phyloP scores from a whole-genome alignment of 768 basidiomycete genomes.

The Mycena vitilis region DNA sequence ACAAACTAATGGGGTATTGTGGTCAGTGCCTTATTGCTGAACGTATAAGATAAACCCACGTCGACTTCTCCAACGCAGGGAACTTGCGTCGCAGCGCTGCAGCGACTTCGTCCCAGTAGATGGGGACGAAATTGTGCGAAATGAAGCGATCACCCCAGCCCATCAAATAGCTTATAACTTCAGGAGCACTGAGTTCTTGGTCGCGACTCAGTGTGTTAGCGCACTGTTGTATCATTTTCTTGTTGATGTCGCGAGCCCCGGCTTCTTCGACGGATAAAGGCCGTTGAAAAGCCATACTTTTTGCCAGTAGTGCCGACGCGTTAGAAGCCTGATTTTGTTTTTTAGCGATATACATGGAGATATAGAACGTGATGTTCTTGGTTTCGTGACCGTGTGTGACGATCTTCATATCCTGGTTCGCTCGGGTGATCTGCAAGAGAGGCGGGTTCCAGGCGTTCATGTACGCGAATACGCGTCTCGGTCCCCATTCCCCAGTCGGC shows the following conservation, averaged over 20 bases:
- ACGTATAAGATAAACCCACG: not conserved
- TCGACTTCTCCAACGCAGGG: not conserved
- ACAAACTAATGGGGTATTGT: too few relatives aligned
- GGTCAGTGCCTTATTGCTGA: not conserved
- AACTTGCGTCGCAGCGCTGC: constrained; percentile 23
- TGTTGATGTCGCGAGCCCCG: constrained; percentile 43
- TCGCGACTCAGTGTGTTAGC: constrained; percentile 46
- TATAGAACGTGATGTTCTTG: constrained; percentile 48
- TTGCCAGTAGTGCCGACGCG: constrained; percentile 44
- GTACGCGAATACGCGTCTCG: constrained; percentile 32
- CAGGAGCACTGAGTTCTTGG: constrained; percentile 52
- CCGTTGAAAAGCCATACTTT: constrained; percentile 40
- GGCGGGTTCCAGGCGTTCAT: constrained; percentile 46
- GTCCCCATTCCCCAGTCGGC: constrained; percentile 44
- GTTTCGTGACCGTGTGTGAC: constrained; percentile 49
- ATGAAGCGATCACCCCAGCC: constrained; percentile 52
- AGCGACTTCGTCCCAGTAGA: constrained; percentile 47
- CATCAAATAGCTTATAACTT: constrained; percentile 54
- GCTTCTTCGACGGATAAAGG: not conserved
- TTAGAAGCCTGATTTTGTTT: constrained; percentile 45
- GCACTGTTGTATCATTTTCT: constrained; percentile 46
- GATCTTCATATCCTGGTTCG: constrained; percentile 56
- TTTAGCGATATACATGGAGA: constrained; percentile 36
- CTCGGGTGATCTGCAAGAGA: constrained; percentile 35
- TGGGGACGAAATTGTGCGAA: constrained; percentile 50